phyloP scores from a whole-genome alignment of 2,329 filamentous ascomycete species.

The Zalaria obscura region DNA sequence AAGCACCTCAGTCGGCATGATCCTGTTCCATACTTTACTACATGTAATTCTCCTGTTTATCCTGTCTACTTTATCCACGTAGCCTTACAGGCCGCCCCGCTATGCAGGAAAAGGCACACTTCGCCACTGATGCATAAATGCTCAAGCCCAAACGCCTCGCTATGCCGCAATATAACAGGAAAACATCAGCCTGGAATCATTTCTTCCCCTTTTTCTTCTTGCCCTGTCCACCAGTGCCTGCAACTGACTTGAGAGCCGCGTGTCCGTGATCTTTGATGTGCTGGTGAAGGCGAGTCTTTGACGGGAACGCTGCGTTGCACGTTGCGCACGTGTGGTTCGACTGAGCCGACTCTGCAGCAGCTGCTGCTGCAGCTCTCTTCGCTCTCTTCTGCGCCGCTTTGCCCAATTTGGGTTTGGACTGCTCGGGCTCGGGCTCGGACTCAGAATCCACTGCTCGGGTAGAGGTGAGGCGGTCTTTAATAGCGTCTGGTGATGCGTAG shows the following conservation, averaged over 20 bases:
- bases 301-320: slow-evolving; percentile 66
- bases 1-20: too few species aligned
- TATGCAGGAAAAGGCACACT: neutral
- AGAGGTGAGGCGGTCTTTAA: slow-evolving; percentile 22
- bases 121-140: neutral
- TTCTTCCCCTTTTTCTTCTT: slow-evolving; percentile 17
- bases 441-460: neutral
- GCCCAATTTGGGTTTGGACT: slow-evolving; percentile 23
- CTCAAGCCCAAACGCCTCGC: neutral
- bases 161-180: neutral
- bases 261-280: slow-evolving; percentile 56
- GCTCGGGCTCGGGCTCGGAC: neutral
- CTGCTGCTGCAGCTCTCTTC: slow-evolving; percentile 28
- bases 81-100: too few species aligned
- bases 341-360: slow-evolving; percentile 15
- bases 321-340: slow-evolving; percentile 55
- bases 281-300: slow-evolving; percentile 56
- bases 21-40: neutral
- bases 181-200: slow-evolving; percentile 5
- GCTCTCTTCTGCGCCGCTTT: slow-evolving; percentile 33
- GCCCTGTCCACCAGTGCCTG: slow-evolving; percentile 7
- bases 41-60: too few species aligned
- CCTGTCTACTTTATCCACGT: too few species aligned
- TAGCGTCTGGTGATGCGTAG: slow-evolving; percentile 26
- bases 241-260: slow-evolving; percentile 33